Evolutionary conservation across 225 moss, liverwort and hornwort genomes (phyloP).

Genomic region (Anthoceros angustus): DNA sequence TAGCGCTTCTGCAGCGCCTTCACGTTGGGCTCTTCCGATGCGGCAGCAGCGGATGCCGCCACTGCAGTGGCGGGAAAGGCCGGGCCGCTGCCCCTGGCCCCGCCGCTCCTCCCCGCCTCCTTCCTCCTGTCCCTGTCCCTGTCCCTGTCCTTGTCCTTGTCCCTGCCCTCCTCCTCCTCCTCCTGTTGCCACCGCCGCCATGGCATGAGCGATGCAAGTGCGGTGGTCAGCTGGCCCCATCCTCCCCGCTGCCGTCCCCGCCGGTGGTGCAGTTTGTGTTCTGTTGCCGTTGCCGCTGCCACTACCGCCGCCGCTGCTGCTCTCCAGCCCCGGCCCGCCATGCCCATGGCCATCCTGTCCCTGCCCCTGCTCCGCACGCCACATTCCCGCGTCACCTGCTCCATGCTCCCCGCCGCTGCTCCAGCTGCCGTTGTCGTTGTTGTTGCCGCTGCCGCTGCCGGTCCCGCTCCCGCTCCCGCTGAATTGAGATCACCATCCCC

Average conservation of each 20-base stretch:
- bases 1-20: slow-evolving; percentile 76
- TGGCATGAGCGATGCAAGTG: slow-evolving; percentile 1
- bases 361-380: background rate
- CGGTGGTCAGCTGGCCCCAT: slow-evolving; percentile 1
- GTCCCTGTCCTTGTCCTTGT: background rate
- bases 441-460: background rate
- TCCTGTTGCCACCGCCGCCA: background rate
- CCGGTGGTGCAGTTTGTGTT: background rate
- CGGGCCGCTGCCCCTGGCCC: background rate
- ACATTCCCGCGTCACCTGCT: too few species aligned
- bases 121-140: background rate
- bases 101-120: background rate
- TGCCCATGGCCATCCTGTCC: background rate
- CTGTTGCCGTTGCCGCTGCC: background rate
- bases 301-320: background rate
- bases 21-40: slow-evolving; percentile 32
- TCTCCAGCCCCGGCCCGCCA: background rate
- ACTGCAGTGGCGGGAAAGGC: slow-evolving; percentile 23
- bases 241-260: too few species aligned
- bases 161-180: background rate
- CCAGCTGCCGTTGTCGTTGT: background rate
- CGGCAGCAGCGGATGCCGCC: slow-evolving; percentile 28
- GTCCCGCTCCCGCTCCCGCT: background rate
- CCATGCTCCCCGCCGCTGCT: too few species aligned
- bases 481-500: background rate